Evolutionary conservation across 2,329 filamentous ascomycete genomes (phyloP), one percentile per base, ranked within the genome.

Genomic region (Didymella sp.): DNA sequence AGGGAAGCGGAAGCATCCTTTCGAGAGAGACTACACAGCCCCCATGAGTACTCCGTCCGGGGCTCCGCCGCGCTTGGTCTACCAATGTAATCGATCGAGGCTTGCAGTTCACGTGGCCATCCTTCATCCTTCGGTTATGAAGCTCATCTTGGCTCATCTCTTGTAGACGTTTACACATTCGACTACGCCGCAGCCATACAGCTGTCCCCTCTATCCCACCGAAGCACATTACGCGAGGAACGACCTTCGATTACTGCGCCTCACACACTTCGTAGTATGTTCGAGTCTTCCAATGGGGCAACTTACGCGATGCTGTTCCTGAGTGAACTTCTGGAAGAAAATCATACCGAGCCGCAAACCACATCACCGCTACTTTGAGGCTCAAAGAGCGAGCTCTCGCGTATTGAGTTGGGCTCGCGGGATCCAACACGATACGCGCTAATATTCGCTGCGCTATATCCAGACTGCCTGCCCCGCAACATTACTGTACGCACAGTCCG

Each of bases 101-200:
- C 48, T 48, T 33, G 48, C 43, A 21, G 27, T 52, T 57, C 54
- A 52, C 54, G 30, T 57, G 54, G 54, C 49, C 48, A 52, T 52
- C 54, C 49, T 52, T 31, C 38, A 57, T 51, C 48, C 48, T 52
- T 37, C 37, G 25, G 22, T 13, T 28, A 24, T 19, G 27, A 27
- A 28, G 30, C 24, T 22, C 9, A 12, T 17, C 44, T 15, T 30
- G n/a, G 54, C 24, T 30, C 19, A 57, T 51, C 43, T 30, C n/a
- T 15, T 15, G 12, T 30, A 41, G 24, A 22, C n/a, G 31, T 51
- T 25, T 17, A 49, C 31, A 12, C 41, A 44, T 25, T 30, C 37
- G 12, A 49, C 49, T 48, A 44, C 37, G 54, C 48, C 43, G 30
- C 48, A 57, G 28, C 31, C 46, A 52, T 31, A 51, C 30, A 38